Evolutionary conservation across 768 basidiomycete species (phyloP).

Genomic region (Rhodotorula kratochvilovae): DNA sequence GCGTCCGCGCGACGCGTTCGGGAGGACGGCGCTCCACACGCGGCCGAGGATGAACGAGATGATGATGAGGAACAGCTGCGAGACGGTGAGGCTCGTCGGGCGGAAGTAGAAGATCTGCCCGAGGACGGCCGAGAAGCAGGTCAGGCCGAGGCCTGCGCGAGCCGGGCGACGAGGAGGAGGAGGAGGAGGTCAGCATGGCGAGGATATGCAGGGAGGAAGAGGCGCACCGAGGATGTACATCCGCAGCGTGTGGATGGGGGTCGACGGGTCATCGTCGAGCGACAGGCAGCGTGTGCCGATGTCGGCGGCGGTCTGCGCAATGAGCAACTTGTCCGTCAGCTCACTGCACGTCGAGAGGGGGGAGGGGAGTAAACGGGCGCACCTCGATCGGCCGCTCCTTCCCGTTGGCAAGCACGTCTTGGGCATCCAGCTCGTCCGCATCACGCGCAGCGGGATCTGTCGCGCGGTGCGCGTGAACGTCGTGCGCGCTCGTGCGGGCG

Average conservation of each 20-base stretch:
- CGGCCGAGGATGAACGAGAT: slow-evolving; percentile 45
- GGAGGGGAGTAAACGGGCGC: background rate
- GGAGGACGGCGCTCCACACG: slow-evolving; percentile 33
- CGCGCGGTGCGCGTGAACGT: background rate
- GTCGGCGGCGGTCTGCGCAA: slow-evolving; percentile 31
- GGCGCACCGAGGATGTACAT: slow-evolving; percentile 42
- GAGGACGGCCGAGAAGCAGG: slow-evolving; percentile 44
- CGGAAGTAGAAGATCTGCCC: slow-evolving; percentile 51
- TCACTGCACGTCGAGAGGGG: too few species aligned
- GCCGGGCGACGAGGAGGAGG: background rate
- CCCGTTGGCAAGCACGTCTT: slow-evolving; percentile 30
- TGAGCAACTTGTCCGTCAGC: background rate
- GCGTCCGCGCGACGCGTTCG: slow-evolving; percentile 38
- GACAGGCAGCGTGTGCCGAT: slow-evolving; percentile 35
- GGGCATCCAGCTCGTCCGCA: slow-evolving; percentile 4
- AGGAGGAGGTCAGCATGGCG: too few species aligned
- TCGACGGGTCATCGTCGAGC: slow-evolving; percentile 36
- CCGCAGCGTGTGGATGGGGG: slow-evolving; percentile 43
- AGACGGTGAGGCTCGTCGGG: slow-evolving; percentile 44
- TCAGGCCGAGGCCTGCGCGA: slow-evolving; percentile 41
- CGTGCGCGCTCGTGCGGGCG: background rate
- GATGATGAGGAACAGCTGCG: slow-evolving; percentile 46
- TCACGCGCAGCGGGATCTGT: background rate
- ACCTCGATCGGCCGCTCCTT: slow-evolving; percentile 41
- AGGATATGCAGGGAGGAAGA: background rate